phyloP scores from a whole-genome alignment of 257 asterid species.

The Catharanthus roseus region DNA sequence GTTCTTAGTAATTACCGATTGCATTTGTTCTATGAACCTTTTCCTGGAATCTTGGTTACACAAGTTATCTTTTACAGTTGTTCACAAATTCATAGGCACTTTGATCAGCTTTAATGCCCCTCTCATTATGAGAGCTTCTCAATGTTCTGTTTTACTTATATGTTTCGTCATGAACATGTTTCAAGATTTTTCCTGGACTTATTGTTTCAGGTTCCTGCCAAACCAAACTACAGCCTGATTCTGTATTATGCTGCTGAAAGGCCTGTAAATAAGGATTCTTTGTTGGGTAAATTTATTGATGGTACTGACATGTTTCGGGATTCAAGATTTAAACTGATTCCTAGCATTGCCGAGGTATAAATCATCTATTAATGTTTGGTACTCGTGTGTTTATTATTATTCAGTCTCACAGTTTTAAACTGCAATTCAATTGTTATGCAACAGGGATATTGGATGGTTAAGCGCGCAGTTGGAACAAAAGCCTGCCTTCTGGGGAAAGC shows the following conservation, averaged over 20 bases:
- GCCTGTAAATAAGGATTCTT: constrained; percentile 69
- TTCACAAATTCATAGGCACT: not conserved
- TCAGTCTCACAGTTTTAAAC: not conserved
- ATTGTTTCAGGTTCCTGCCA: constrained; percentile 81
- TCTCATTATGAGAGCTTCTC: not conserved
- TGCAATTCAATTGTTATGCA: not conserved
- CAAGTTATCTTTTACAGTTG: not conserved
- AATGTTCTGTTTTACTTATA: not conserved
- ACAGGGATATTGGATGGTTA: constrained; percentile 99
- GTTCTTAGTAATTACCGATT: not conserved
- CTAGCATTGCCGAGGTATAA: constrained; percentile 89
- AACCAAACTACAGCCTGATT: constrained; percentile 92
- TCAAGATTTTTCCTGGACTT: constrained; percentile 21
- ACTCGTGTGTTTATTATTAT: constrained; percentile 3
- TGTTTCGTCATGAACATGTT: not conserved
- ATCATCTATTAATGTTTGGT: not conserved
- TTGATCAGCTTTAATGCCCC: not conserved
- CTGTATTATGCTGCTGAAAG: constrained; percentile 88
- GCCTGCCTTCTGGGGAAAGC: constrained; percentile 98
- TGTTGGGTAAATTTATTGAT: constrained; percentile 73
- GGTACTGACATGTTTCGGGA: constrained; percentile 92
- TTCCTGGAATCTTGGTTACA: not conserved
- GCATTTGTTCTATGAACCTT: not conserved
- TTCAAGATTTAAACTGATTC: constrained; percentile 94
- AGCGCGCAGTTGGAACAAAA: constrained; percentile 98